Evolutionary conservation across 306 rosid species (phyloP), one percentile per base, ranked within the genome.

Genomic region (Coriaria nepalensis): DNA sequence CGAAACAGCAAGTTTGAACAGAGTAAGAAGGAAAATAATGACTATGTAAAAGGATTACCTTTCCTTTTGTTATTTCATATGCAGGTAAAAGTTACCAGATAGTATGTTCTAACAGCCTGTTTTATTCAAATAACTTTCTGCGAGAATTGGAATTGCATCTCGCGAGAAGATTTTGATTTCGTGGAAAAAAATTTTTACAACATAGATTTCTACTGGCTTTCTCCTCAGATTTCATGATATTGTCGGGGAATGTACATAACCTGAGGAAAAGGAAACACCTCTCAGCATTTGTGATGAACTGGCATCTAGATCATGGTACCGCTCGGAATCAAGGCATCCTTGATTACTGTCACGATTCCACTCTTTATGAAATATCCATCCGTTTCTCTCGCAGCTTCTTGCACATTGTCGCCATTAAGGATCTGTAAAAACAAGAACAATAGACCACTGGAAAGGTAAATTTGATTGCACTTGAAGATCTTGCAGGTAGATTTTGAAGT

Each of bases 291-390:
- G 29, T 20, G 29, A 20, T 20, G 29, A 36, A 4, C 41, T 8
- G 32, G 14, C 6, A 10, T 60, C 68, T 67, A 75, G 69, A 92
- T 85, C 35, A 82, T 66, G 5, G 86, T 82, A 69, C 96, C 94
- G 43, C 94, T 49, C 4, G 98, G 96, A 77, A 92, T 79, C 59
- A 77, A 70, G 45, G 98, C 96, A 71, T 92, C 98, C 76, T 92
- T 92, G 73, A 85, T 85, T 61, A 85, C 70, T 3, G 98, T 92
- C 14, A 92, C 98, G 0, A 85, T 92, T 36, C 94, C 96, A 44
- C 98, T 85, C 75, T 90, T 85, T 56, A 90, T 90, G 83, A 90
- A 90, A 55, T 90, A 92, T 5, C 98, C 98, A 41, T 92, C 96
- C 5, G 96, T 79, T 73, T 92, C 98, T 56, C 98, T 79, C 47